These are phyloP conservation scores for Tanozyma kutaoensis DNA, from an alignment of 805 yeast species.

Conservation along the genomic window DNA sequence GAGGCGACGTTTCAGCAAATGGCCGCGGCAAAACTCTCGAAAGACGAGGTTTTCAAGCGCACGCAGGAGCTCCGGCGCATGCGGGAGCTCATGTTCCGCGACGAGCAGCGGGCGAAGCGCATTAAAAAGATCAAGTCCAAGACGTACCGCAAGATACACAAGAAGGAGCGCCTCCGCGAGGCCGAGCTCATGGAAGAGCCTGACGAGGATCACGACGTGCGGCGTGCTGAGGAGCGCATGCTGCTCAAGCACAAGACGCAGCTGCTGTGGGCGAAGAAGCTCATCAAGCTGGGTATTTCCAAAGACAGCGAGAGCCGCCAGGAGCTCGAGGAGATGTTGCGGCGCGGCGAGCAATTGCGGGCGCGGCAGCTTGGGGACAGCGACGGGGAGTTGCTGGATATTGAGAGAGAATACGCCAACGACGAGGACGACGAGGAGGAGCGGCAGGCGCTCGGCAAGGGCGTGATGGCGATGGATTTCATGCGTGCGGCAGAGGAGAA, in stretches of 20 bases:
- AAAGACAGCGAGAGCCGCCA: slow-evolving; percentile 76
- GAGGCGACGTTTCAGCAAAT: slow-evolving; percentile 82
- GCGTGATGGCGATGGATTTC: slow-evolving; percentile 88
- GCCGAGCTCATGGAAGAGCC: slow-evolving; percentile 36
- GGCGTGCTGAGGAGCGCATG: slow-evolving; percentile 89
- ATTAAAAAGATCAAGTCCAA: slow-evolving; percentile 92
- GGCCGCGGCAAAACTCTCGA: slow-evolving; percentile 66
- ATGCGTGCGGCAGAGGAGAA: slow-evolving; percentile 83
- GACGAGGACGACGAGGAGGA: slow-evolving; percentile 22
- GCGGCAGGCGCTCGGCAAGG: slow-evolving; percentile 52
- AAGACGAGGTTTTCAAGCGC: slow-evolving; percentile 66
- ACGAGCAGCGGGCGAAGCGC: slow-evolving; percentile 81
- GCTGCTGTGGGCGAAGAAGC: slow-evolving; percentile 79
- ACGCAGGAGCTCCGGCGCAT: slow-evolving; percentile 75
- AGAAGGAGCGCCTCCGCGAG: slow-evolving; percentile 67
- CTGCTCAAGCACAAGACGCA: slow-evolving; percentile 78
- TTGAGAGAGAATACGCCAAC: slow-evolving; percentile 24
- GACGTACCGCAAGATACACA: slow-evolving; percentile 71
- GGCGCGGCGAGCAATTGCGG: slow-evolving; percentile 70
- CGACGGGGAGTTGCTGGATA: slow-evolving; percentile 35
- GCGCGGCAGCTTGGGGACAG: slow-evolving; percentile 57
- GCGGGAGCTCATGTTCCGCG: slow-evolving; percentile 95
- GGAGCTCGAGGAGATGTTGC: slow-evolving; percentile 89
- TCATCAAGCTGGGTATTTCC: slow-evolving; percentile 82
- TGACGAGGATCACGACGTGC: slow-evolving; percentile 54